phyloP scores from a whole-genome alignment of 345 rosid species.

The Linum lewisii region DNA sequence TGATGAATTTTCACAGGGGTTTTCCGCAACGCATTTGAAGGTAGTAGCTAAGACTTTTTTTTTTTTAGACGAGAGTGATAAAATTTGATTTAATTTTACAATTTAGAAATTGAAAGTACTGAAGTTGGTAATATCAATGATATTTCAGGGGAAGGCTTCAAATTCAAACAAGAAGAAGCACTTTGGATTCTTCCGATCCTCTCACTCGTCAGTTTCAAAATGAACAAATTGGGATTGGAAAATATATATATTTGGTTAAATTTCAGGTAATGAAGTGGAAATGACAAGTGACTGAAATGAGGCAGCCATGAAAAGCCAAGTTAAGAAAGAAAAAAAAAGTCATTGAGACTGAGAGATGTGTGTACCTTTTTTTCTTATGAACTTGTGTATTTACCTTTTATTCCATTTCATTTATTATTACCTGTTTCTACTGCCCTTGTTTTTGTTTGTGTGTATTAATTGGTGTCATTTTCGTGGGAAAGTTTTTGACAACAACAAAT shows the following conservation, averaged over 20 bases:
- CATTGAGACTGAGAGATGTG: slow-evolving; percentile 12
- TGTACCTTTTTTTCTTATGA: no score
- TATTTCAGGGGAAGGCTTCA: slow-evolving; percentile 37
- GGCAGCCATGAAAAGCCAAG: no score
- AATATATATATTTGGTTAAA: slow-evolving; percentile 26
- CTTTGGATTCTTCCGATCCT: slow-evolving; percentile 33
- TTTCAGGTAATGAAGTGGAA: slow-evolving; percentile 35
- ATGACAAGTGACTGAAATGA: slow-evolving; percentile 23
- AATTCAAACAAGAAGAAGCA: slow-evolving; percentile 28
- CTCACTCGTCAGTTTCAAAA: slow-evolving; percentile 31
- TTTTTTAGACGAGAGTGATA: no score
- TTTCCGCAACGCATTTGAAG: slow-evolving; percentile 37
- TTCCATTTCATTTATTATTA: slow-evolving; percentile 16
- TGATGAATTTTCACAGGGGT: slow-evolving; percentile 38
- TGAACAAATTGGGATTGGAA: slow-evolving; percentile 21
- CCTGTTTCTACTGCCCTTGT: slow-evolving; percentile 11
- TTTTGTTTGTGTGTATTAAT: slow-evolving; percentile 22
- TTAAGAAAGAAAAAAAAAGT: slow-evolving; percentile 12
- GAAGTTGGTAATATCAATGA: no score
- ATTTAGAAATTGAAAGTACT: no score
- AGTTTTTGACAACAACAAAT: slow-evolving; percentile 25
- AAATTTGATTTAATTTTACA: no score
- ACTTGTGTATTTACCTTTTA: slow-evolving; percentile 8
- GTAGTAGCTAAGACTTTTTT: no score
- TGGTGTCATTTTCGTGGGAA: slow-evolving; percentile 46